Evolutionary conservation across 345 rosid species (phyloP).

Genomic region (thale cress (Arabidopsis thaliana)): DNA sequence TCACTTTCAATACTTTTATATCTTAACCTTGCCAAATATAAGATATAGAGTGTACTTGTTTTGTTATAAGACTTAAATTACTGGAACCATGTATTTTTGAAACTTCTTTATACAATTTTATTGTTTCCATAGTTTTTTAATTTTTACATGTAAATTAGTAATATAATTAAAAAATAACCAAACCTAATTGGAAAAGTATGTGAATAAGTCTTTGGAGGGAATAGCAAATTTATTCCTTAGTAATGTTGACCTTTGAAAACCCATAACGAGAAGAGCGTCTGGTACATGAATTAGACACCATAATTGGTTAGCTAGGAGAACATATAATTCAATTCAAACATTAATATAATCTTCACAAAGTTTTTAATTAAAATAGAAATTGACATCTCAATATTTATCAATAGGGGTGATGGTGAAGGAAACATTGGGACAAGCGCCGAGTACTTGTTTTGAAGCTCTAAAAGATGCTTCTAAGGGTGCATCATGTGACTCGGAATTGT

Average conservation of each 20-base stretch:
- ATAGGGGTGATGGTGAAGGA: constrained; percentile 8
- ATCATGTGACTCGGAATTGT: neutral
- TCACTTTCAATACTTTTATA: neutral
- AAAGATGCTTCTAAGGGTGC: neutral
- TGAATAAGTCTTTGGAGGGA: no score
- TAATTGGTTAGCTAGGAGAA: neutral
- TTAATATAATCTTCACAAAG: neutral
- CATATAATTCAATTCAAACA: neutral
- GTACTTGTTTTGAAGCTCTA: neutral
- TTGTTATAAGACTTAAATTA: neutral
- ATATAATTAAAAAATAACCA: no score
- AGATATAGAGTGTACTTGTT: neutral
- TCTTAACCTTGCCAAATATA: neutral
- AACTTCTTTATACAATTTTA: neutral
- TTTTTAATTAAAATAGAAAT: neutral
- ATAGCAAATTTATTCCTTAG: no score
- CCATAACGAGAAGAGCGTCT: no score
- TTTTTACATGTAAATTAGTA: neutral
- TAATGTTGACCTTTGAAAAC: no score
- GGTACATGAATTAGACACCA: neutral
- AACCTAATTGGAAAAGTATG: no score
- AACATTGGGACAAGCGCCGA: neutral
- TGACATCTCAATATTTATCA: neutral
- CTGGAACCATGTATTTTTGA: neutral
- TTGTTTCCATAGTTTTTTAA: neutral